Evolutionary conservation across 495 filamentous ascomycete species (phyloP).

Genomic region (Poronia punctata): DNA sequence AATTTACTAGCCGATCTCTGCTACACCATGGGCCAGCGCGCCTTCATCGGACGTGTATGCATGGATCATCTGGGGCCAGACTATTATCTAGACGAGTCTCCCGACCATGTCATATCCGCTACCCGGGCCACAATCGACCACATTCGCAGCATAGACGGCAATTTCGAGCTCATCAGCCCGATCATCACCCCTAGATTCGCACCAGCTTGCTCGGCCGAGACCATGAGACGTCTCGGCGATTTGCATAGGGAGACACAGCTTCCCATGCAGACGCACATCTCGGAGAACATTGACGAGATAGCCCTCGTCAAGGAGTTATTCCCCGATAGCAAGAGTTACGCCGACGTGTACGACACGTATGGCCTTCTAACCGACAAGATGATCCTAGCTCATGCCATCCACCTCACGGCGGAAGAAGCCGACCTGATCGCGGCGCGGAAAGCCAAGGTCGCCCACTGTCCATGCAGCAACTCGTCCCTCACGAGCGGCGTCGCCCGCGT

Average conservation of each 20-base stretch:
- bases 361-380: slow-evolving; percentile 64
- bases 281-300: slow-evolving; percentile 72
- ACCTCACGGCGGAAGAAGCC: slow-evolving; percentile 60
- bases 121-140: slow-evolving; percentile 59
- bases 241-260: slow-evolving; percentile 54
- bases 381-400: slow-evolving; percentile 81
- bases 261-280: slow-evolving; percentile 85
- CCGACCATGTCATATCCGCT: slow-evolving; percentile 47
- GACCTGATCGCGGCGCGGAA: slow-evolving; percentile 51
- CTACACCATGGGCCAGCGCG: slow-evolving; percentile 68
- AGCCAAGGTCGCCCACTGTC: slow-evolving; percentile 76
- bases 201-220: slow-evolving; percentile 57
- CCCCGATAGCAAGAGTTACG: slow-evolving; percentile 56
- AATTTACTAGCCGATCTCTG: slow-evolving; percentile 84
- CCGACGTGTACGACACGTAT: slow-evolving; percentile 68
- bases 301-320: slow-evolving; percentile 64
- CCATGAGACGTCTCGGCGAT: slow-evolving; percentile 55
- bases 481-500: slow-evolving; percentile 69
- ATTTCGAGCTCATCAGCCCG: slow-evolving; percentile 53
- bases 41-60: slow-evolving; percentile 83
- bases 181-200: slow-evolving; percentile 92
- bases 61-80: slow-evolving; percentile 75
- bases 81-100: slow-evolving; percentile 65
- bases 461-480: slow-evolving; percentile 73
- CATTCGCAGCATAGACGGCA: slow-evolving; percentile 59